Percentiles rank a stretch among this genome's conserved stretches.
Evolutionary conservation across 768 basidiomycete genomes (phyloP).

Genomic region (Mycena kentingensis): DNA sequence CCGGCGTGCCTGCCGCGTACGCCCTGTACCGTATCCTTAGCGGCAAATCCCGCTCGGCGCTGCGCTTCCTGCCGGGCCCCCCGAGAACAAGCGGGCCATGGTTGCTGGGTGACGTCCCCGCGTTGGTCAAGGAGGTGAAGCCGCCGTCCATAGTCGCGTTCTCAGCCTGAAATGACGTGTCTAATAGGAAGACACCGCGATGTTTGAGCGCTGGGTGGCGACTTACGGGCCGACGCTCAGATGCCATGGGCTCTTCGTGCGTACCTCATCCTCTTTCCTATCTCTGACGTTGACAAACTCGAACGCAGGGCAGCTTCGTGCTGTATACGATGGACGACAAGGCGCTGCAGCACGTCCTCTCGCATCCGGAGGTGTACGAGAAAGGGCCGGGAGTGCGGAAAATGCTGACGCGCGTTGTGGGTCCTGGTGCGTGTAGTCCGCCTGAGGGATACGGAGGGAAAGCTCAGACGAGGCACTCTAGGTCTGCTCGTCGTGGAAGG

Average conservation of each 20-base stretch:
- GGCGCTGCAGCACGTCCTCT: constrained; percentile 65
- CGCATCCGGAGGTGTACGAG: constrained; percentile 55
- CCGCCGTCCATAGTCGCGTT: too few species aligned
- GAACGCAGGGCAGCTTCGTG: neutral
- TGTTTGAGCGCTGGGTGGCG: constrained; percentile 2
- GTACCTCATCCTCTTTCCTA: neutral
- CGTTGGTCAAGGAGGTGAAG: neutral
- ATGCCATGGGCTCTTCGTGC: neutral
- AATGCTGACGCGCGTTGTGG: constrained; percentile 44
- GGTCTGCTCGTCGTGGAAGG: constrained; percentile 55
- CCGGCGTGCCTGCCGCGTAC: neutral
- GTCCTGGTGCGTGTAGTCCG: constrained; percentile 32
- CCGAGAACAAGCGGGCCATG: neutral
- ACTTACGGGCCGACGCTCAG: constrained; percentile 3
- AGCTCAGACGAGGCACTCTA: constrained; percentile 20
- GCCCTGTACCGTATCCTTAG: neutral
- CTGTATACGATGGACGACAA: constrained; percentile 62
- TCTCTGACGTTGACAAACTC: neutral
- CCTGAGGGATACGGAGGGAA: neutral
- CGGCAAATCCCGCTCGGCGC: neutral
- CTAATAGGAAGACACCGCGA: neutral
- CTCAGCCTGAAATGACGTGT: neutral
- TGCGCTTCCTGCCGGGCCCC: neutral
- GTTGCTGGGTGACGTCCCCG: neutral
- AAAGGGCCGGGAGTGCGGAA: constrained; percentile 49